Conservation (phyloP, 345 rosid genomes). For the Salix exigua region DNA sequence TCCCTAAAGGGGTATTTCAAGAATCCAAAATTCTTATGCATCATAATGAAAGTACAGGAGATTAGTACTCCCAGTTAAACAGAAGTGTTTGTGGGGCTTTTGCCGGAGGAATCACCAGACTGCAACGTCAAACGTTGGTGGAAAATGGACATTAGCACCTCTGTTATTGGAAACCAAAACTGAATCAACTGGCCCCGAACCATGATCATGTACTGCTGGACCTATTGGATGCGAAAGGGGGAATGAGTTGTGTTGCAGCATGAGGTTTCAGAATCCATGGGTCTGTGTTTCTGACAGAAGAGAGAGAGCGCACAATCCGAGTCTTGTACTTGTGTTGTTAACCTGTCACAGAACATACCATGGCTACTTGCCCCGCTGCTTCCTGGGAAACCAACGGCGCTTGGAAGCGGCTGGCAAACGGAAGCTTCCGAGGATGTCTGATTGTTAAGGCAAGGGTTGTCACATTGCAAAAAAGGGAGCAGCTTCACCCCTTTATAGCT, state of each 20-base stretch:
- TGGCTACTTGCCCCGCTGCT: constrained; percentile 15
- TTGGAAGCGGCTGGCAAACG: constrained; percentile 34
- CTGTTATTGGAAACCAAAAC: constrained; percentile 38
- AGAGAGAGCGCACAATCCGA: constrained; percentile 92
- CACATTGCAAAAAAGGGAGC: constrained; percentile 45
- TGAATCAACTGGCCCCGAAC: constrained; percentile 28
- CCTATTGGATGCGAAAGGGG: constrained; percentile 17
- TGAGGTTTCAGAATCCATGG: constrained; percentile 33
- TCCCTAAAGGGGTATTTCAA: neutral
- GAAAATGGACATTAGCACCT: constrained; percentile 24
- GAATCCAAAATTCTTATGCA: constrained; percentile 14
- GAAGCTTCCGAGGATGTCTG: constrained; percentile 30
- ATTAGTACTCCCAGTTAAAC: constrained; percentile 52
- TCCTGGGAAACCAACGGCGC: constrained; percentile 20
- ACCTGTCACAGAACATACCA: constrained; percentile 42
- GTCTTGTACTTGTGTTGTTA: constrained; percentile 40
- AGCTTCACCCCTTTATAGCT: constrained; percentile 40
- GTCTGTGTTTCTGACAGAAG: constrained; percentile 67
- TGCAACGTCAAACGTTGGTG: constrained; percentile 38
- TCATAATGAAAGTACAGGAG: neutral
- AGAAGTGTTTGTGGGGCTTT: constrained; percentile 53
- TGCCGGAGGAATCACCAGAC: constrained; percentile 37
- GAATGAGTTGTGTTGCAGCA: constrained; percentile 25
- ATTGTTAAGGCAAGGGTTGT: constrained; percentile 14
- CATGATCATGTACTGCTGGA: constrained; percentile 8